Conservation (phyloP, 2,329 filamentous ascomycete genomes). For the Elsinoe arachidis region DNA sequence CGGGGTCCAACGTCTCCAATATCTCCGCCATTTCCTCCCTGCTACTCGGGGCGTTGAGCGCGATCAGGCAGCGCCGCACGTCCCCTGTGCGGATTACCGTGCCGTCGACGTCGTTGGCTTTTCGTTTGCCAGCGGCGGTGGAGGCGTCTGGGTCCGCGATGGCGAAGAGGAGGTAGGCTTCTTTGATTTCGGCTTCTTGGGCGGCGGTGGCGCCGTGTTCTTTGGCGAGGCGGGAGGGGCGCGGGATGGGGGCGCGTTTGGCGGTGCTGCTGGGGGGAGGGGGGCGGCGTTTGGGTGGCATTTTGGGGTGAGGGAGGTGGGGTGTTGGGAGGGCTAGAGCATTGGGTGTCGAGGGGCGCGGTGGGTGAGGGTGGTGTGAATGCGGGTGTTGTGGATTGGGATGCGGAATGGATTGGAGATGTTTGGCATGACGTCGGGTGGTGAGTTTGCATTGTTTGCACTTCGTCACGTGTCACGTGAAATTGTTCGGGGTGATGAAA, state of each 20-base stretch:
- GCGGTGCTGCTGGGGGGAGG: conserved; percentile 13
- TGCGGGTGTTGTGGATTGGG: background rate
- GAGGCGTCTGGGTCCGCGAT: conserved; percentile 34
- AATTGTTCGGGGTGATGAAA: too few relatives aligned
- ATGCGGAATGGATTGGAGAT: background rate
- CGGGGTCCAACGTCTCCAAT: conserved; percentile 72
- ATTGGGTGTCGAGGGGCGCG: background rate
- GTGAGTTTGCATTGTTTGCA: background rate
- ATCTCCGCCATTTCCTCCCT: conserved; percentile 66
- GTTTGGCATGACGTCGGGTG: background rate
- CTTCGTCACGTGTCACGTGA: too few relatives aligned
- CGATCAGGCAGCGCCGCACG: conserved; percentile 44
- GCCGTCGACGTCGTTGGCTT: conserved; percentile 56
- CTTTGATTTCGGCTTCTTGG: conserved; percentile 82
- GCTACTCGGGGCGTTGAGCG: conserved; percentile 62
- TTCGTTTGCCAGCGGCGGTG: background rate
- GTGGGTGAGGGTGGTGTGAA: background rate
- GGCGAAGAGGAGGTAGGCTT: conserved; percentile 76
- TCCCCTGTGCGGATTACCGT: conserved; percentile 36
- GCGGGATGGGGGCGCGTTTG: conserved; percentile 35
- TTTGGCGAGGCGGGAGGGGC: conserved; percentile 81
- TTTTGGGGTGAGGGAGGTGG: background rate
- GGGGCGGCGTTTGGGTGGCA: conserved; percentile 18
- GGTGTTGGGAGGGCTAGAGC: background rate
- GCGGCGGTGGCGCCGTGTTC: conserved; percentile 77